These are phyloP conservation scores for Neospermospora avenae DNA, from an alignment of 2,329 filamentous ascomycete genomes.

Conservation along the genomic window DNA sequence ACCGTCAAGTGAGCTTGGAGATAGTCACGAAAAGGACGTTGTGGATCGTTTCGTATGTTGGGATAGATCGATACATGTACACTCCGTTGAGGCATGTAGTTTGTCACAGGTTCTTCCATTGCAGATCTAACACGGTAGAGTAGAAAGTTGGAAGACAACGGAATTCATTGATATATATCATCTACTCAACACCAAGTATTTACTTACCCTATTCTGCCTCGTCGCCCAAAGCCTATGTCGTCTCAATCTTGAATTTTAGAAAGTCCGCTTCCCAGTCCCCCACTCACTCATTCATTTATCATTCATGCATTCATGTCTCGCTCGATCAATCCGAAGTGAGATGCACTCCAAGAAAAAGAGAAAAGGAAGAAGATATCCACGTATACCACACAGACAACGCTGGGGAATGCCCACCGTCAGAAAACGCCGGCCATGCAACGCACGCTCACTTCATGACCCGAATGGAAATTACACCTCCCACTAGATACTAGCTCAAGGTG, in stretches of 20 bases:
- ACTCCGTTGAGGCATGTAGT: no score
- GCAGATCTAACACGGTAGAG: background rate
- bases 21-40: no score
- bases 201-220: background rate
- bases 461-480: slow-evolving; percentile 15
- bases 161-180: slow-evolving; percentile 17
- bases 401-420: slow-evolving; percentile 2
- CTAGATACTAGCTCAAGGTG: slow-evolving; percentile 22
- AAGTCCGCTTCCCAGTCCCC: background rate
- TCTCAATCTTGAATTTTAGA: background rate
- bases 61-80: no score
- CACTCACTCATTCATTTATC: background rate
- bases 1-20: no score
- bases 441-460: slow-evolving; percentile 26
- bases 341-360: background rate
- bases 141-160: background rate
- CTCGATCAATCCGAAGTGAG: background rate
- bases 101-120: background rate
- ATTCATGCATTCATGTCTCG: background rate
- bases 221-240: background rate
- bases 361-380: background rate
- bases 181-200: slow-evolving; percentile 15
- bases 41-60: no score
- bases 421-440: slow-evolving; percentile 27
- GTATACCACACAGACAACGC: slow-evolving; percentile 3